Evolutionary conservation across 345 rosid genomes (phyloP), one percentile per base, ranked within the genome.

Genomic region (Lepidium didymum): DNA sequence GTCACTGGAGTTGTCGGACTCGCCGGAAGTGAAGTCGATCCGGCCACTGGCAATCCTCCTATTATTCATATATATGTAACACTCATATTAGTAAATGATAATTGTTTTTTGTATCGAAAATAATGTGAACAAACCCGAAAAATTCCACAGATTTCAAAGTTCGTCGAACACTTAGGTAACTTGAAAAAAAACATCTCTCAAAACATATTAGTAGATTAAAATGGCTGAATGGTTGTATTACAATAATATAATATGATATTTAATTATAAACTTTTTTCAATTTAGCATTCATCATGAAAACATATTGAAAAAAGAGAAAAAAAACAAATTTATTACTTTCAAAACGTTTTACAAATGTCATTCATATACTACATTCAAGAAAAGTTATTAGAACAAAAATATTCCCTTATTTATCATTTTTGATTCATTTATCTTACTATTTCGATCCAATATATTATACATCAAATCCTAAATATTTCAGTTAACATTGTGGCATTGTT

Each of bases 1-100:
- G 87, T 44, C 35, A 47, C 54, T n/a, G 74, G 74, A 11, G 74
- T 55, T 0, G n/a, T 33, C 33, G 70, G 78, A 56, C 74, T 75
- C 41, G 64, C 60, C 5, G 78, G 78, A 10, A 75, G 51, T 10
- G 78, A 68, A 4, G 37, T 27, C 1, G 59, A 47, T 68, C 70
- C 70, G 0, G 47, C 23, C 44, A 36, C 54, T 1, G 15, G 5
- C 35, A 36, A 23, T 45, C 35, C 73, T 35, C 43, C 25, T 74
- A 67, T 27, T 41, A 44, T 4, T 0, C 18, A 29, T 43, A 29
- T 25, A 54, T 10, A 46, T 19, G 37, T 47, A 31, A 58, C 18
- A 21, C 23, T 45, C 33, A 4, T 5, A 41, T 70, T 4, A 61
- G 4, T 21, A 2, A 58, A 58, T 14, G 31, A 13, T 49, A n/a